Base-by-base conservation (phyloP, 164 flowering plant species). In the Stephania cephalantha region DNA sequence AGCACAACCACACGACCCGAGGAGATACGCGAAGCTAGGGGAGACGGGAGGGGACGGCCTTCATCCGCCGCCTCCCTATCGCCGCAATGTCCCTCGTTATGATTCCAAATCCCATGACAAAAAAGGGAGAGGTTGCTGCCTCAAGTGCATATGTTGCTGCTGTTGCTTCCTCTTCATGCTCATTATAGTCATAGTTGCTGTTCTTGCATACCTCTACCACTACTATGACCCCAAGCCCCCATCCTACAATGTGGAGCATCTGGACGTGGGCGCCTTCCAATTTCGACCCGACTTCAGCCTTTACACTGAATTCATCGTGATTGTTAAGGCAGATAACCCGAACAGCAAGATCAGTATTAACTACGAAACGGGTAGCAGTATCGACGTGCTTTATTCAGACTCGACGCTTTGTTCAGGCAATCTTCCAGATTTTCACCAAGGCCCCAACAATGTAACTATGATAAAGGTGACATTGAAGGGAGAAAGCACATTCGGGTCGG, bases 381-480 rank as follows among this genome's bases (percentile, higher is more conserved):
- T 89, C 0, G 13, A 22, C 1, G 87, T 92, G 1, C 1, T 1
- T 6, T 89, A 85, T 69, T 13, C 48, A 1, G 87, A 75, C 17
- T 73, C 83, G 2, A 45, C 52, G 5, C 84, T 89, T 22, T 86
- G 92, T 71, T 71, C 83, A 0, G 97, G 97, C 1, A 75, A 79
- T 25, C 69, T 89, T 1, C 94, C 92, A 0, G 17, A 78, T n/a
- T 89, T 89, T 63, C 71, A 76, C 7, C 97, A 92, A 70, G 90
- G 88, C 6, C 50, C 71, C 1, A 63, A 75, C 12, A 90, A 89
- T 74, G 78, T 72, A n/a, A 85, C 88, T 1, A 30, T 80, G 8
- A 72, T 89, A 52, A 69, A 81, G 0, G 74, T 90, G 30, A 67
- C 45, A 9, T 25, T 89, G 77, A 78, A 72, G 15, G 97, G 97